These are phyloP conservation scores for Tetrahymena borealis DNA, from an alignment of 73 alveolate genomes.

Conservation along the genomic window DNA sequence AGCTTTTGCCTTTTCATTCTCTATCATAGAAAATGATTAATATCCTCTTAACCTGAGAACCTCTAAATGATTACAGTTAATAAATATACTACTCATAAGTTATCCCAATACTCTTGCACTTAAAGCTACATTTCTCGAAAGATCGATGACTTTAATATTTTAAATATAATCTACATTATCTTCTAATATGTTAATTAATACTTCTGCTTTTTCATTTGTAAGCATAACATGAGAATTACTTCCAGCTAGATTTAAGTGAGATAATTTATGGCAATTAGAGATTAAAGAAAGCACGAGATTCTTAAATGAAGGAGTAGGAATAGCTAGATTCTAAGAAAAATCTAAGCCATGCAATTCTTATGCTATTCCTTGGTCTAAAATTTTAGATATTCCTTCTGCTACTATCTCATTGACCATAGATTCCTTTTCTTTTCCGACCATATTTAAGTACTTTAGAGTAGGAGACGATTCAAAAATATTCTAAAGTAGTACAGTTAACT, in stretches of 20 bases:
- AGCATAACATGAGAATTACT: neutral
- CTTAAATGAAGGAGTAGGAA: neutral
- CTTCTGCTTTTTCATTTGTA: neutral
- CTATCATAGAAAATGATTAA: neutral
- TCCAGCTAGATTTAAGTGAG: neutral
- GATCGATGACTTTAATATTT: neutral
- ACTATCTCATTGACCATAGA: neutral
- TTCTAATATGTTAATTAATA: neutral
- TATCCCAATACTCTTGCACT: neutral
- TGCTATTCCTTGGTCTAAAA: neutral
- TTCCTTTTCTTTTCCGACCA: neutral
- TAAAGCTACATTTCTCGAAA: neutral
- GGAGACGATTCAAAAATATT: neutral
- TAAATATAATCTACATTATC: neutral
- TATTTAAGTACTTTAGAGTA: neutral
- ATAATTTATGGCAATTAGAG: neutral
- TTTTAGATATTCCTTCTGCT: neutral
- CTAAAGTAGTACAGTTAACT: neutral
- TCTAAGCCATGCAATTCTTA: neutral
- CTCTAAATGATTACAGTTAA: neutral
- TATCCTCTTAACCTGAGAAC: neutral
- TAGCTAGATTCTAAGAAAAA: neutral
- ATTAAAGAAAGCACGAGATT: neutral
- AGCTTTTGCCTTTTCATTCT: neutral
- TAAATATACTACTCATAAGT: neutral